These are phyloP conservation scores for Infundibulicybe gibba DNA, from an alignment of 768 basidiomycete species.

Conservation along the genomic window DNA sequence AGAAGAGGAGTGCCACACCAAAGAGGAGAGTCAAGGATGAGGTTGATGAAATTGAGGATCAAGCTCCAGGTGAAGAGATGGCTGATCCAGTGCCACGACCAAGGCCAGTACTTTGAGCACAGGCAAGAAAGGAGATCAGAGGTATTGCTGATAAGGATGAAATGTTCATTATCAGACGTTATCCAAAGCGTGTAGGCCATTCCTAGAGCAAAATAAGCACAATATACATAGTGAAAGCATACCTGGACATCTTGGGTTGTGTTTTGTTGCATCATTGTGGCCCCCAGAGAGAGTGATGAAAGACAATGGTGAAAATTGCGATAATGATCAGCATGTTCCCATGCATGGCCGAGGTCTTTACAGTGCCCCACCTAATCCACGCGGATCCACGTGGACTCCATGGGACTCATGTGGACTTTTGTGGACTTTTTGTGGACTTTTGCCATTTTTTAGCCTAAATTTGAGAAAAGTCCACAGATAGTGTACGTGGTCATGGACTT, in stretches of 20 bases:
- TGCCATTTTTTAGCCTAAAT: too few species aligned
- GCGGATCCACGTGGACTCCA: too few species aligned
- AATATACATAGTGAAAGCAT: background rate
- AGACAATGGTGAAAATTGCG: background rate
- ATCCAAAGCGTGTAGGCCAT: background rate
- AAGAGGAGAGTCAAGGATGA: background rate
- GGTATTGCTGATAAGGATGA: background rate
- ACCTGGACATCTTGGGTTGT: background rate
- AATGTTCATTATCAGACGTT: background rate
- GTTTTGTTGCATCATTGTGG: background rate
- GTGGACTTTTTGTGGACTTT: too few species aligned
- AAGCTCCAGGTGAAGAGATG: background rate
- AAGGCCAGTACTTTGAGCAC: background rate
- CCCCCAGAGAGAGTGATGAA: background rate
- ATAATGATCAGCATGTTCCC: background rate
- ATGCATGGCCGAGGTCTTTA: background rate
- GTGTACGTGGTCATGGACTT: too few species aligned
- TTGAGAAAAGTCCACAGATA: too few species aligned
- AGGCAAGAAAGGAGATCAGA: background rate
- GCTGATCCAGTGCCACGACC: background rate
- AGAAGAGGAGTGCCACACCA: background rate
- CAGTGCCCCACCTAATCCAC: too few species aligned
- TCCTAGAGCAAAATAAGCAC: background rate
- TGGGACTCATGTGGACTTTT: too few species aligned
- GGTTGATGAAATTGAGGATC: background rate